Conservation (phyloP, 805 yeast species). For the Candida endomychidarum region DNA sequence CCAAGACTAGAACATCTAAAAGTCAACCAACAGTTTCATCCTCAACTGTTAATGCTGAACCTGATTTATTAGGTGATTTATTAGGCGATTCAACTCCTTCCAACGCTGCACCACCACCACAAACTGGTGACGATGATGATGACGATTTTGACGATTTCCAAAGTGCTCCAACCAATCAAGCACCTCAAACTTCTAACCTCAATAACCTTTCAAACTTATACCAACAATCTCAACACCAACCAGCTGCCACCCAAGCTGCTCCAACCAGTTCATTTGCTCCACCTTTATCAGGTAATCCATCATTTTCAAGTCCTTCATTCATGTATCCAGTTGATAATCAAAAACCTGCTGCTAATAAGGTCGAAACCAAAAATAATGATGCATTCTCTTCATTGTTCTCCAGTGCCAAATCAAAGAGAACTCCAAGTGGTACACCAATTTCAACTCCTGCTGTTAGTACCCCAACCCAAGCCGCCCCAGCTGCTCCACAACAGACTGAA, state of each 20-base stretch:
- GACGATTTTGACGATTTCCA: constrained; percentile 85
- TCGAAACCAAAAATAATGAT: constrained; percentile 50
- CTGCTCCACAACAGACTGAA: neutral
- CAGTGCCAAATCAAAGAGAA: constrained; percentile 54
- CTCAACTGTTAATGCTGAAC: constrained; percentile 37
- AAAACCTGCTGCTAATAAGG: constrained; percentile 43
- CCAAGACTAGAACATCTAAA: constrained; percentile 15
- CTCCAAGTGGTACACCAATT: constrained; percentile 17
- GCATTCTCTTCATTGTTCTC: constrained; percentile 72
- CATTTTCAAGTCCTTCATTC: constrained; percentile 8
- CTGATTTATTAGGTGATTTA: constrained; percentile 51
- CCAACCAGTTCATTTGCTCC: constrained; percentile 7
- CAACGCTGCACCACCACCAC: constrained; percentile 16
- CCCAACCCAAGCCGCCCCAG: constrained; percentile 2
- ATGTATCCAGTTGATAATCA: too few species aligned
- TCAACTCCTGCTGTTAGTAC: constrained; percentile 10
- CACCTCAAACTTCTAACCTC: constrained; percentile 20
- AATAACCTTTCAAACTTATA: constrained; percentile 27
- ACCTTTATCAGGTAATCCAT: constrained; percentile 8
- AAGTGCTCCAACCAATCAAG: constrained; percentile 48
- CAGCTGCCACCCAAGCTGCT: constrained; percentile 15
- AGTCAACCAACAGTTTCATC: constrained; percentile 40
- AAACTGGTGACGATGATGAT: constrained; percentile 47
- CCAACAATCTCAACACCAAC: constrained; percentile 14
- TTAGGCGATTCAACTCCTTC: constrained; percentile 30